Conservation (phyloP, 139 green algal genomes). For the Mesotaenium endlicherianum region DNA sequence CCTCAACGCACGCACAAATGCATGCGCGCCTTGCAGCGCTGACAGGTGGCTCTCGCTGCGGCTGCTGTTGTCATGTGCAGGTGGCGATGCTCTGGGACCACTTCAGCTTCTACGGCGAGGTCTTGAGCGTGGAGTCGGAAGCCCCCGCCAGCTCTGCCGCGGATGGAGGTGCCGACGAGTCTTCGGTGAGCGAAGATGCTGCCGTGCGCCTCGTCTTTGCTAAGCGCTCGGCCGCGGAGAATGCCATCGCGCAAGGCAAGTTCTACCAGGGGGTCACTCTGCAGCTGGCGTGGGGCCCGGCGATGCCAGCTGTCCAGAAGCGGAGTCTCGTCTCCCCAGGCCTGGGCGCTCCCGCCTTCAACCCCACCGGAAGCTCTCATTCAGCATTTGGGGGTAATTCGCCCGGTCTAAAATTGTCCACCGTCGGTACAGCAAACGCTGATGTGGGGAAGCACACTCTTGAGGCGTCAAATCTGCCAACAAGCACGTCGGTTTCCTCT, state of each 20-base stretch:
- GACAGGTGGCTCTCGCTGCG: not conserved
- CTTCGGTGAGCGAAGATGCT: not conserved
- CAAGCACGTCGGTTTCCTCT: too few species aligned
- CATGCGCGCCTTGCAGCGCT: not conserved
- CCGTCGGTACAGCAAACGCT: too few species aligned
- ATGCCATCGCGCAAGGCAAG: conserved; percentile 29
- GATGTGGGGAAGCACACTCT: too few species aligned
- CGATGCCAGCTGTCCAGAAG: too few species aligned
- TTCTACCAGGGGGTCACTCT: not conserved
- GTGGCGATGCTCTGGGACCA: conserved; percentile 15
- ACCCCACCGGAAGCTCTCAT: too few species aligned
- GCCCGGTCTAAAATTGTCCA: too few species aligned
- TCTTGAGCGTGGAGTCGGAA: conserved; percentile 16
- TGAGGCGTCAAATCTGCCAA: too few species aligned
- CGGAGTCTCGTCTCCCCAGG: too few species aligned
- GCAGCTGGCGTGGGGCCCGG: conserved; percentile 31
- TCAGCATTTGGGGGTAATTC: too few species aligned
- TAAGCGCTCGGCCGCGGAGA: conserved; percentile 14
- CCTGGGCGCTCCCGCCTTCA: too few species aligned
- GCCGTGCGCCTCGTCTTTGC: conserved; percentile 19
- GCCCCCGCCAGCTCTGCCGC: not conserved
- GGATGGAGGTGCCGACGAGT: too few species aligned
- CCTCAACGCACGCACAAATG: not conserved
- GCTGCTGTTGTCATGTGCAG: not conserved
- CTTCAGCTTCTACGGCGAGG: conserved; percentile 33